Conservation (phyloP, 2,329 filamentous ascomycete species). For the Aspergillus neotritici region DNA sequence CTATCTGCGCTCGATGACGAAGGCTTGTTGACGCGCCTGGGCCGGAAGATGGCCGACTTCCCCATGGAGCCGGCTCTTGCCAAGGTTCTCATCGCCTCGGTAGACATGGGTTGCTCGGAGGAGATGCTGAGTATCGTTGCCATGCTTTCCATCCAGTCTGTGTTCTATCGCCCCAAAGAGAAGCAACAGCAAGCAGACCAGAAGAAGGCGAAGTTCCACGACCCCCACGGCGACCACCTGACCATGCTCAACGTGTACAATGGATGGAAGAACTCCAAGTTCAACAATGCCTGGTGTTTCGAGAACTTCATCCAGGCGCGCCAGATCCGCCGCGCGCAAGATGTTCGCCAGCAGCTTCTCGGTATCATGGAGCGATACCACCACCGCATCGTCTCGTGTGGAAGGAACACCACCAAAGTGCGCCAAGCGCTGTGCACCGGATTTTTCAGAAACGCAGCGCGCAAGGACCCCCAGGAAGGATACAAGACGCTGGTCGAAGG, state of each 20-base stretch:
- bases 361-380: slow-evolving; percentile 92
- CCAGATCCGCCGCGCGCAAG: slow-evolving; percentile 80
- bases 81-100: slow-evolving; percentile 82
- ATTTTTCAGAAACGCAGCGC: slow-evolving; percentile 91
- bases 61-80: slow-evolving; percentile 93
- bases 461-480: slow-evolving; percentile 92
- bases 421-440: slow-evolving; percentile 84
- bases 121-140: slow-evolving; percentile 92
- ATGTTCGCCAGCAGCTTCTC: slow-evolving; percentile 85
- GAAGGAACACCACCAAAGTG: slow-evolving; percentile 78
- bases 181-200: slow-evolving; percentile 95
- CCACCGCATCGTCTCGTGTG: slow-evolving; percentile 75
- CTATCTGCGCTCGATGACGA: slow-evolving; percentile 90
- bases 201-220: slow-evolving; percentile 96
- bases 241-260: slow-evolving; percentile 97
- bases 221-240: slow-evolving; percentile 87
- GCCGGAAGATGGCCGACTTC: slow-evolving; percentile 97
- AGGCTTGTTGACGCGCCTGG: slow-evolving; percentile 82
- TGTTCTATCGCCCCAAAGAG: slow-evolving; percentile 95
- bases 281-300: slow-evolving; percentile 84
- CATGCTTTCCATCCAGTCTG: slow-evolving; percentile 79
- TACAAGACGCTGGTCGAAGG: slow-evolving; percentile 97
- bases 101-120: slow-evolving; percentile 83
- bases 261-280: slow-evolving; percentile 83
- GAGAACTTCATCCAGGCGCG: slow-evolving; percentile 97